Evolutionary conservation across 768 basidiomycete species (phyloP).

Genomic region (Suillus cothurnatus): DNA sequence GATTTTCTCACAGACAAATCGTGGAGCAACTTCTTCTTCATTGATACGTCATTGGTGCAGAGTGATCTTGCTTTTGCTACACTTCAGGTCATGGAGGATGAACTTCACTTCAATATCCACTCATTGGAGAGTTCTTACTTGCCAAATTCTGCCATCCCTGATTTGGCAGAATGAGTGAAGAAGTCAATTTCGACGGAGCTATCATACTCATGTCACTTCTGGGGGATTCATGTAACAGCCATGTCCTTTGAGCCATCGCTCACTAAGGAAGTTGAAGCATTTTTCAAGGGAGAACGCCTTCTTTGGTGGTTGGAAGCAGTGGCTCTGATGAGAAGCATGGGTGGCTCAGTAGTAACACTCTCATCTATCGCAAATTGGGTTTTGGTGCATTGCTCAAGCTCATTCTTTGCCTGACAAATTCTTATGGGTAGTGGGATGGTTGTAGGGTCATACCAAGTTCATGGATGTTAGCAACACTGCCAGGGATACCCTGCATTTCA

Average conservation of each 20-base stretch:
- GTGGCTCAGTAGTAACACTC: not conserved
- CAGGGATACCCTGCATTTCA: not conserved
- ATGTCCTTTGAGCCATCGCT: not conserved
- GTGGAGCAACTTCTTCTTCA: slow-evolving; percentile 17
- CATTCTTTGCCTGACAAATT: not conserved
- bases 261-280: not conserved
- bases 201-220: not conserved
- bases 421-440: not conserved
- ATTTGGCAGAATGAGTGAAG: not conserved
- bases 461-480: not conserved
- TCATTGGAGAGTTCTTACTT: not conserved
- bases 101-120: not conserved
- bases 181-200: not conserved
- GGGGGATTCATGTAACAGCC: not conserved
- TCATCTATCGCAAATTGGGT: not conserved
- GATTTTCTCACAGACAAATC: slow-evolving; percentile 24
- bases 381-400: not conserved
- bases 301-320: not conserved
- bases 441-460: not conserved
- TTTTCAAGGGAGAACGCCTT: not conserved
- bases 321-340: not conserved
- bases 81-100: not conserved
- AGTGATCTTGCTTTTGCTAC: too few species aligned
- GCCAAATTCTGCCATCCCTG: not conserved
- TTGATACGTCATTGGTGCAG: not conserved